phyloP scores from a whole-genome alignment of 2,329 filamentous ascomycete species.

The Camillea tinctor region DNA sequence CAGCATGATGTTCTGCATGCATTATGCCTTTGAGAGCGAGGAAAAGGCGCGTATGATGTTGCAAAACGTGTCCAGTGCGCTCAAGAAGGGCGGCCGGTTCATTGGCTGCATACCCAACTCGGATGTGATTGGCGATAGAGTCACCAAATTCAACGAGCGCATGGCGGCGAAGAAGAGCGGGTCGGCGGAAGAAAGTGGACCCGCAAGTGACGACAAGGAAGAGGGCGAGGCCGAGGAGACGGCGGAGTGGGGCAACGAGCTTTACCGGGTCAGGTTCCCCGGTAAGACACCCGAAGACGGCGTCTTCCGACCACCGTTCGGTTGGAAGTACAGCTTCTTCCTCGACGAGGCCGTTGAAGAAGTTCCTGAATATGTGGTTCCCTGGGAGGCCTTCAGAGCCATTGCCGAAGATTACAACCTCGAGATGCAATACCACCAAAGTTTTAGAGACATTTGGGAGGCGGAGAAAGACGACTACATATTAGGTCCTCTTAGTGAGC shows the following conservation, averaged over 20 bases:
- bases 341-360: constrained; percentile 94
- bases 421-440: constrained; percentile 89
- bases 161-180: constrained; percentile 38
- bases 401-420: constrained; percentile 96
- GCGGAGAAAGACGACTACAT: constrained; percentile 83
- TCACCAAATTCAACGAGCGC: constrained; percentile 72
- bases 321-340: constrained; percentile 98
- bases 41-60: constrained; percentile 89
- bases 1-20: constrained; percentile 99
- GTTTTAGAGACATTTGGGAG: constrained; percentile 88
- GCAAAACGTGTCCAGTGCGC: constrained; percentile 80
- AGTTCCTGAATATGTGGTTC: constrained; percentile 95
- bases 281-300: constrained; percentile 80
- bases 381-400: constrained; percentile 95
- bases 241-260: constrained; percentile 87
- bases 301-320: constrained; percentile 89
- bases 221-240: constrained; percentile 62
- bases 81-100: constrained; percentile 94
- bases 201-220: constrained; percentile 39
- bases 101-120: constrained; percentile 97
- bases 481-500: constrained; percentile 80
- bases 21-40: constrained; percentile 96
- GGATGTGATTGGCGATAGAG: constrained; percentile 77
- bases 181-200: constrained; percentile 22
- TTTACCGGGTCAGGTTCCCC: constrained; percentile 89